phyloP scores from a whole-genome alignment of 345 rosid genomes.

The Noccaea caerulescens region DNA sequence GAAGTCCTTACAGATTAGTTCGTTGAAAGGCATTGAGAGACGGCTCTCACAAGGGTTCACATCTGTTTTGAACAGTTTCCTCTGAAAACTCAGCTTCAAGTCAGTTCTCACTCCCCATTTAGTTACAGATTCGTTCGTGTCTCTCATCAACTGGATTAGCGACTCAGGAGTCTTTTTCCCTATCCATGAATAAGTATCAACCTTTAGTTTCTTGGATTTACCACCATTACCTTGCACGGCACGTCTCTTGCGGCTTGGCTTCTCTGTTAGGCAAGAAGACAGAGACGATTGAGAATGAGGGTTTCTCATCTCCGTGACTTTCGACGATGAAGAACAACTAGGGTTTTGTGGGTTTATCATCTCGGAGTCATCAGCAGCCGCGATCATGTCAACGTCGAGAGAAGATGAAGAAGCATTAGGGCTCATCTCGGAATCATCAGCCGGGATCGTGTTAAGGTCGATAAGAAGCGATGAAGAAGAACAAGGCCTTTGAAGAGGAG shows the following conservation, averaged over 20 bases:
- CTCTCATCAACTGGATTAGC: neutral
- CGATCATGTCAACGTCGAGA: neutral
- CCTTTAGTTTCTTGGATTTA: constrained; percentile 4
- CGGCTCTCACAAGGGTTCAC: neutral
- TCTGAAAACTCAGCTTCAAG: neutral
- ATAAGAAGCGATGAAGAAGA: neutral
- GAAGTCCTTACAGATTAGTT: constrained; percentile 5
- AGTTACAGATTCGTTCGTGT: neutral
- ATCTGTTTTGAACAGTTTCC: neutral
- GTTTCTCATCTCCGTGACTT: neutral
- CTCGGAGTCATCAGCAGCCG: neutral
- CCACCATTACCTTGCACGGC: neutral
- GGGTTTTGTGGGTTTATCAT: neutral
- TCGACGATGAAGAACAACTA: neutral
- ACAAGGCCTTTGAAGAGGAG: neutral
- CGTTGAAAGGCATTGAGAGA: constrained; percentile 23
- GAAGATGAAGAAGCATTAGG: neutral
- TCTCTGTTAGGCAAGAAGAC: neutral
- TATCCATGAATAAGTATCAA: neutral
- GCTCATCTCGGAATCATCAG: neutral
- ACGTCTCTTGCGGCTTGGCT: constrained; percentile 4
- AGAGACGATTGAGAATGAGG: neutral
- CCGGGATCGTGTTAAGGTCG: neutral
- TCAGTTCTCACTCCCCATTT: neutral
- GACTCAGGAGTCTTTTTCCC: constrained; percentile 1